phyloP scores from a whole-genome alignment of 2,329 filamentous ascomycete genomes.

The Epichloe sibirici region DNA sequence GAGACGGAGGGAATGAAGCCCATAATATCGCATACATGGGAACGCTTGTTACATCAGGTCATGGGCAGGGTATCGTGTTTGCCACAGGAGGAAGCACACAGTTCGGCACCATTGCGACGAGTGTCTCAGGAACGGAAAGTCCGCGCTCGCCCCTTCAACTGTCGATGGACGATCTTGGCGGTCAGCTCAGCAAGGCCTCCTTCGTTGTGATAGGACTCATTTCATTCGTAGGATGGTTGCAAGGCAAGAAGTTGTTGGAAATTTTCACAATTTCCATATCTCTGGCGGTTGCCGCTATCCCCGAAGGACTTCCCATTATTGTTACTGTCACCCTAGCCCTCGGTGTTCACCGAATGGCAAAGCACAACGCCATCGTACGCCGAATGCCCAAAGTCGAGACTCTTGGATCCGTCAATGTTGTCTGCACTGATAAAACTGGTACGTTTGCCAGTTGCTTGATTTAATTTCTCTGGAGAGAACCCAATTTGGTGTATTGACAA shows the following conservation, averaged over 20 bases:
- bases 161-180: conserved; percentile 94
- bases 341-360: conserved; percentile 93
- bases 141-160: conserved; percentile 86
- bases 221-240: conserved; percentile 76
- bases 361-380: conserved; percentile 86
- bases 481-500: background rate
- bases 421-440: conserved; percentile 97
- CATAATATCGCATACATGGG: conserved; percentile 98
- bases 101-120: conserved; percentile 92
- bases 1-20: conserved; percentile 48
- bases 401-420: conserved; percentile 96
- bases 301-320: conserved; percentile 92
- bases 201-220: conserved; percentile 92
- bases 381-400: conserved; percentile 96
- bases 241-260: conserved; percentile 80
- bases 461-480: background rate
- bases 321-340: conserved; percentile 93
- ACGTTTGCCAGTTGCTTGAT: conserved; percentile 10
- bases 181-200: conserved; percentile 92
- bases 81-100: conserved; percentile 88
- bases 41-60: conserved; percentile 84
- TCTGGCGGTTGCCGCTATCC: conserved; percentile 88
- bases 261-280: conserved; percentile 98
- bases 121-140: conserved; percentile 87
- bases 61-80: conserved; percentile 95